These are phyloP conservation scores for Fusarium concolor DNA, from an alignment of 2,329 filamentous ascomycete genomes.

Conservation along the genomic window DNA sequence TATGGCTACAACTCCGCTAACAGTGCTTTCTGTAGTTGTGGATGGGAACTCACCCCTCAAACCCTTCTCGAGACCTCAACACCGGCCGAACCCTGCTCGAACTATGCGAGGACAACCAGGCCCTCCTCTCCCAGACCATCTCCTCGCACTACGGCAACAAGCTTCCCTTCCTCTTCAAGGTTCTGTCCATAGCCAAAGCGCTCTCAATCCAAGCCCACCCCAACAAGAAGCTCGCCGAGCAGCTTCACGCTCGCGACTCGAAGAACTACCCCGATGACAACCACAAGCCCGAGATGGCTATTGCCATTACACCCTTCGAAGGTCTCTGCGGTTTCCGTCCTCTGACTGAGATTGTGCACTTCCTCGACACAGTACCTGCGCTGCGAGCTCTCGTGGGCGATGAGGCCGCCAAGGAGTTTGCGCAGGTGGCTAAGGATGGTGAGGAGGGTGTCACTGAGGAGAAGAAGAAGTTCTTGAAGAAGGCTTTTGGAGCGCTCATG, in stretches of 20 bases:
- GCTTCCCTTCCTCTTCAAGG: slow-evolving; percentile 97
- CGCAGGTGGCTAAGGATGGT: slow-evolving; percentile 59
- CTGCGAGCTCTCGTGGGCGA: slow-evolving; percentile 76
- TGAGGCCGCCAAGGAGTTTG: slow-evolving; percentile 68
- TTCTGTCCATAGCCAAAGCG: slow-evolving; percentile 94
- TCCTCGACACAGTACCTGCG: slow-evolving; percentile 70
- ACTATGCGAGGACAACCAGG: slow-evolving; percentile 86
- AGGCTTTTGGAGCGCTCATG: slow-evolving; percentile 84
- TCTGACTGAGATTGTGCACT: slow-evolving; percentile 85
- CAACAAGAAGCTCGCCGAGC: slow-evolving; percentile 90
- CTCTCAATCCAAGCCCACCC: slow-evolving; percentile 97
- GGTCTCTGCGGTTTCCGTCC: slow-evolving; percentile 96
- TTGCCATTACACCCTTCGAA: slow-evolving; percentile 95
- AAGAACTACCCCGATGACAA: slow-evolving; percentile 99
- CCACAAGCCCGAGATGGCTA: slow-evolving; percentile 99
- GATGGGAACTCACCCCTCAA: slow-evolving; percentile 98
- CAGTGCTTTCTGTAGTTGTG: slow-evolving; percentile 73
- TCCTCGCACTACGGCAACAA: slow-evolving; percentile 80
- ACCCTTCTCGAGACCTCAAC: slow-evolving; percentile 88
- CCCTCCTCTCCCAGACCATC: slow-evolving; percentile 80
- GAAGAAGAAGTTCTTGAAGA: slow-evolving; percentile 84
- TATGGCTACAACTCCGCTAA: background rate
- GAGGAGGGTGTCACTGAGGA: slow-evolving; percentile 57
- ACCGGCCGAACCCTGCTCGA: slow-evolving; percentile 90
- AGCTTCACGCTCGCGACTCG: slow-evolving; percentile 85